Evolutionary conservation across 2,329 filamentous ascomycete species (phyloP).

Genomic region (Teratosphaeria zuluensis): DNA sequence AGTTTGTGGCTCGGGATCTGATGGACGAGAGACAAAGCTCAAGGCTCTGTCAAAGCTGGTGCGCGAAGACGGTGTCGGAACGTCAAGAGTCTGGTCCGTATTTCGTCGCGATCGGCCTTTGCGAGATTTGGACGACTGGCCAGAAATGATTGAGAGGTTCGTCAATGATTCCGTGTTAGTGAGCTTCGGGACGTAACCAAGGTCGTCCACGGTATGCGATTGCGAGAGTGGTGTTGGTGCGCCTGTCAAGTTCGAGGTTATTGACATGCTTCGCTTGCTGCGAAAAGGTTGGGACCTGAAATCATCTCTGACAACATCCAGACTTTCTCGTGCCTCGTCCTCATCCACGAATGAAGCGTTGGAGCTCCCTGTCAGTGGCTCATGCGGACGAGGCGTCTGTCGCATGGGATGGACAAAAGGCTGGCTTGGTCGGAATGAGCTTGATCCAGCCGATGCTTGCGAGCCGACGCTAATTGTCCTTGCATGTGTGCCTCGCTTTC

Average conservation of each 20-base stretch:
- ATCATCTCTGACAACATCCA: slow-evolving; percentile 38
- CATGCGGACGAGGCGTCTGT: slow-evolving; percentile 45
- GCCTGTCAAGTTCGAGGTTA: slow-evolving; percentile 26
- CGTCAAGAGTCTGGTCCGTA: slow-evolving; percentile 41
- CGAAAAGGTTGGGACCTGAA: slow-evolving; percentile 28
- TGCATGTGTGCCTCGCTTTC: slow-evolving; percentile 35
- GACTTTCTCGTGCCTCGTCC: slow-evolving; percentile 31
- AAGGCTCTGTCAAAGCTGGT: slow-evolving; percentile 49
- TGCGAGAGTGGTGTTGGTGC: slow-evolving; percentile 23
- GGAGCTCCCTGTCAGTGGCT: slow-evolving; percentile 39
- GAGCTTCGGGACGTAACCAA: slow-evolving; percentile 37
- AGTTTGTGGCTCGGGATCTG: slow-evolving; percentile 43
- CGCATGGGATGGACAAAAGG: slow-evolving; percentile 48
- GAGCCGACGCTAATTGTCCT: slow-evolving; percentile 48
- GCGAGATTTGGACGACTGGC: slow-evolving; percentile 20
- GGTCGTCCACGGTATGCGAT: slow-evolving; percentile 24
- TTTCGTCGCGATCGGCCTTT: slow-evolving; percentile 37
- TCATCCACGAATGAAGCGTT: slow-evolving; percentile 17
- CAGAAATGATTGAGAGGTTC: slow-evolving; percentile 39
- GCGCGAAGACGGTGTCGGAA: slow-evolving; percentile 42
- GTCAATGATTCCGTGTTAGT: slow-evolving; percentile 41
- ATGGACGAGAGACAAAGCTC: slow-evolving; percentile 33
- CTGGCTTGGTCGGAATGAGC: slow-evolving; percentile 37
- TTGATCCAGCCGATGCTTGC: slow-evolving; percentile 42
- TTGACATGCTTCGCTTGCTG: slow-evolving; percentile 34